Base-by-base conservation (phyloP, 225 moss, liverwort and hornwort species). In the Rhytidiadelphus loreus region DNA sequence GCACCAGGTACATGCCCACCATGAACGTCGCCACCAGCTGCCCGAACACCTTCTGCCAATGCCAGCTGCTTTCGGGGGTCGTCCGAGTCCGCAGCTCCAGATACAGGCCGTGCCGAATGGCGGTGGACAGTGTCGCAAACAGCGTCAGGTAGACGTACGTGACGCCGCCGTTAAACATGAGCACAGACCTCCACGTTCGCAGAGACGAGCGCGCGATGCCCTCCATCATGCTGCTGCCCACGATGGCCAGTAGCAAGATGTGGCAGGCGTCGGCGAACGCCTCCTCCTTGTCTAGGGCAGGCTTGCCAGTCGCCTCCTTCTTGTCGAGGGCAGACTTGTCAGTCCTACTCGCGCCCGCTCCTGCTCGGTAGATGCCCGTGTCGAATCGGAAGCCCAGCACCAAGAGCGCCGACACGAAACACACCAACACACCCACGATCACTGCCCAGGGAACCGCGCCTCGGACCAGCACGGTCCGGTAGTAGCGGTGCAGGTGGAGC, bases 11-110 rank as follows among this genome's bases (percentile, higher is more conserved):
- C 48, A 12, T 79, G 24, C 60, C 79, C 63, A 90, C 77, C 8
- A 88, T 48, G 52, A 88, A 53, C n/a, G 11, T 77, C 43, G 87
- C 68, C 41, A 61, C 88, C 16, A 88, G 50, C 71, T 90, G 90
- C 58, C 52, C 46, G 30, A 90, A 90, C 61, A 84, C 90, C 73
- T 87, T 90, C 82, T 90, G 88, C 88, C 90, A 88, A 20, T 61
- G 72, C 72, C 88, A 90, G 35, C 80, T 35, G 32, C 21, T 19
- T 2, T 83, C 87, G 8, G 19, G 19, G 20, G 80, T 33, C 30
- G 2, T 26, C 10, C 59, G 16, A 29, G n/a, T 82, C 43, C 48
- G 77, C 48, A 86, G 37, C 9, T 55, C 65, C n/a, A 62, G 59
- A 19, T 13, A 62, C 20, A 83, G 9, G 30, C 63, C 56, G 66